Percentiles rank a stretch among this genome's conserved stretches.
Conservation (phyloP, 108 stramenopile species). For the Nitzschia putrida region DNA sequence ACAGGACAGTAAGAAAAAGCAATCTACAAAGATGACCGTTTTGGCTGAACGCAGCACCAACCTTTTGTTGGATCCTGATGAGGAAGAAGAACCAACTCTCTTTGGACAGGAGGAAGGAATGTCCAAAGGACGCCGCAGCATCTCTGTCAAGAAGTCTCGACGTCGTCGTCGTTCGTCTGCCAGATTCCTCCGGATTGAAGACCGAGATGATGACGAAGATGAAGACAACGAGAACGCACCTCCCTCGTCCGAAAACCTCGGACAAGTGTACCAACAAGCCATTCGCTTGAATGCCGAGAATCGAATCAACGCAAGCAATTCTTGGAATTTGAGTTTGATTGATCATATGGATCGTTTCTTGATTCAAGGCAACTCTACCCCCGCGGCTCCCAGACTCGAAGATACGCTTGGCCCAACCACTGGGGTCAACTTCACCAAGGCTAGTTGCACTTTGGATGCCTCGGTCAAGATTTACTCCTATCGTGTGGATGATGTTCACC, state of each 20-base stretch:
- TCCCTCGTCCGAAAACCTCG: slow-evolving; percentile 50
- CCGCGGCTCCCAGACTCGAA: neutral
- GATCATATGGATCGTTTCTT: slow-evolving; percentile 94
- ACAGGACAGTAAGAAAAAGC: neutral
- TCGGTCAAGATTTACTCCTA: slow-evolving; percentile 97
- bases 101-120: neutral
- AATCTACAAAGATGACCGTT: slow-evolving; percentile 6
- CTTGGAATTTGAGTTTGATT: slow-evolving; percentile 95
- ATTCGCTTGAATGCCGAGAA: slow-evolving; percentile 95
- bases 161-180: slow-evolving; percentile 79
- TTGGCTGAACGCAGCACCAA: slow-evolving; percentile 14
- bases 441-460: slow-evolving; percentile 95
- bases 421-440: slow-evolving; percentile 95
- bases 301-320: slow-evolving; percentile 93
- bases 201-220: slow-evolving; percentile 38
- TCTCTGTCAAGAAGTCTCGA: slow-evolving; percentile 22
- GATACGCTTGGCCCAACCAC: slow-evolving; percentile 23
- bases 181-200: slow-evolving; percentile 61
- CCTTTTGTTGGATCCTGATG: slow-evolving; percentile 5
- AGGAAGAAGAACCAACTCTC: slow-evolving; percentile 2
- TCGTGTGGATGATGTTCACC: slow-evolving; percentile 96
- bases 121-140: neutral
- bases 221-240: slow-evolving; percentile 21
- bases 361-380: neutral
- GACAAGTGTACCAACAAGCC: slow-evolving; percentile 83